phyloP scores from a whole-genome alignment of 2,329 filamentous ascomycete genomes.

The Colletotrichum tropicicola region DNA sequence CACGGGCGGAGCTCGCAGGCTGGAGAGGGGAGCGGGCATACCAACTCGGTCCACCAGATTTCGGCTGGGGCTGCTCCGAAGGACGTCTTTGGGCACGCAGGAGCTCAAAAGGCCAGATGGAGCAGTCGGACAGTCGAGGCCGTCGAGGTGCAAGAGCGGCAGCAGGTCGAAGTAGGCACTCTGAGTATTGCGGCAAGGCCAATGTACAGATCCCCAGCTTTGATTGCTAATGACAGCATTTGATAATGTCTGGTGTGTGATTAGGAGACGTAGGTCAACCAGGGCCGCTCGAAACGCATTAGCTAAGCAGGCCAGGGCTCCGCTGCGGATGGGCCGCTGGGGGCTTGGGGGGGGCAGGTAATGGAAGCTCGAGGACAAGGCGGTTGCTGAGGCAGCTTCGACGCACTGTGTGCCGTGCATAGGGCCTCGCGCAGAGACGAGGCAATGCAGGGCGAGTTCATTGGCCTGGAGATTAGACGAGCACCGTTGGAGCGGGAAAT shows the following conservation, averaged over 20 bases:
- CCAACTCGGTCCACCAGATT: constrained; percentile 29
- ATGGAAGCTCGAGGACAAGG: constrained; percentile 1
- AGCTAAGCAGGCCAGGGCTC: constrained; percentile 35
- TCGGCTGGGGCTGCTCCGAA: constrained; percentile 24
- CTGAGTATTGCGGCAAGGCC: constrained; percentile 6
- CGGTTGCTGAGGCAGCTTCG: neutral
- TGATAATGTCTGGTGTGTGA: constrained; percentile 38
- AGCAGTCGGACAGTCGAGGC: neutral
- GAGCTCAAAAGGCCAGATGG: constrained; percentile 1
- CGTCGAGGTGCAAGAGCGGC: constrained; percentile 6
- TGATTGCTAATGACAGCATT: constrained; percentile 43
- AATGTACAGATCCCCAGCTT: constrained; percentile 25
- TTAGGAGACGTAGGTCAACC: constrained; percentile 38
- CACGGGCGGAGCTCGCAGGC: constrained; percentile 9
- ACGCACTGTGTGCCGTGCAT: constrained; percentile 18
- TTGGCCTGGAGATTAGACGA: constrained; percentile 9
- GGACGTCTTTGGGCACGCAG: constrained; percentile 17
- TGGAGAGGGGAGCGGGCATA: constrained; percentile 28
- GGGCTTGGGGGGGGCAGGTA: constrained; percentile 12
- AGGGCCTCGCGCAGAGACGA: neutral
- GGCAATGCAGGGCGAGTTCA: neutral
- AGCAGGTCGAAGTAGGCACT: neutral
- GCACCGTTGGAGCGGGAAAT: constrained; percentile 14
- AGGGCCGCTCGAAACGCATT: constrained; percentile 35
- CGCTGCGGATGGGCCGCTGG: constrained; percentile 16